A percentile compares a stretch with the other conserved stretches of the same genome.
Evolutionary conservation across 768 basidiomycete species (phyloP).

Genomic region (Termitomyces sp.): DNA sequence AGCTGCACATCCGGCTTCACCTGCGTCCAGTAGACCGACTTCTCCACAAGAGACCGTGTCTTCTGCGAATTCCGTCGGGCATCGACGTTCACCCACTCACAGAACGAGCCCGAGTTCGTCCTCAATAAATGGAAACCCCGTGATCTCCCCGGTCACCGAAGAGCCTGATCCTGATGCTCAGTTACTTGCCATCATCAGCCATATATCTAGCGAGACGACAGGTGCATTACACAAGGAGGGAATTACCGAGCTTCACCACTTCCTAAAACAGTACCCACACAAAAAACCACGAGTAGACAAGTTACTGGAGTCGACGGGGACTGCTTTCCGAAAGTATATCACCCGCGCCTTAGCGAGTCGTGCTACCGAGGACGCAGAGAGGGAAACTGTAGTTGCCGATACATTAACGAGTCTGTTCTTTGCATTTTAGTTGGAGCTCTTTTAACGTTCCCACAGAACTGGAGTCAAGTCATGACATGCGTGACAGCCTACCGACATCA

Average conservation of each 20-base stretch:
- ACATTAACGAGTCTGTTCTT: slow-evolving; percentile 66
- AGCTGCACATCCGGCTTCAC: slow-evolving; percentile 43
- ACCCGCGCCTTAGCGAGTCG: slow-evolving; percentile 81
- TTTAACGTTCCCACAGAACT: slow-evolving; percentile 38
- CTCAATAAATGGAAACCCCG: slow-evolving; percentile 50
- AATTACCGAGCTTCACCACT: slow-evolving; percentile 91
- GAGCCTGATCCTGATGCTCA: slow-evolving; percentile 88
- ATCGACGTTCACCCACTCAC: slow-evolving; percentile 55
- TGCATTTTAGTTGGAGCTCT: background rate
- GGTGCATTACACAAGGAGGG: slow-evolving; percentile 90
- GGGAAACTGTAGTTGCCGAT: slow-evolving; percentile 75
- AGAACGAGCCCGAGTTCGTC: slow-evolving; percentile 64
- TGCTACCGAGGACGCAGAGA: slow-evolving; percentile 81
- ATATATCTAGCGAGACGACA: slow-evolving; percentile 85
- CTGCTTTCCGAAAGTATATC: slow-evolving; percentile 89
- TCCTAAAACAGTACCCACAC: slow-evolving; percentile 86
- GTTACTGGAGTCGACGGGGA: slow-evolving; percentile 81
- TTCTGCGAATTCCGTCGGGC: slow-evolving; percentile 40
- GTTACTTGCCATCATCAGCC: slow-evolving; percentile 74
- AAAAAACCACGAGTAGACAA: slow-evolving; percentile 81
- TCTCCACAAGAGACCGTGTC: slow-evolving; percentile 63
- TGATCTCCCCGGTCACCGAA: slow-evolving; percentile 49
- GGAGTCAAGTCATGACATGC: slow-evolving; percentile 49
- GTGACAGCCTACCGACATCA: slow-evolving; percentile 27
- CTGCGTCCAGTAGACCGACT: slow-evolving; percentile 60